These are phyloP conservation scores for Canna indica DNA, from an alignment of 176 grass and related monocot species.

Conservation along the genomic window DNA sequence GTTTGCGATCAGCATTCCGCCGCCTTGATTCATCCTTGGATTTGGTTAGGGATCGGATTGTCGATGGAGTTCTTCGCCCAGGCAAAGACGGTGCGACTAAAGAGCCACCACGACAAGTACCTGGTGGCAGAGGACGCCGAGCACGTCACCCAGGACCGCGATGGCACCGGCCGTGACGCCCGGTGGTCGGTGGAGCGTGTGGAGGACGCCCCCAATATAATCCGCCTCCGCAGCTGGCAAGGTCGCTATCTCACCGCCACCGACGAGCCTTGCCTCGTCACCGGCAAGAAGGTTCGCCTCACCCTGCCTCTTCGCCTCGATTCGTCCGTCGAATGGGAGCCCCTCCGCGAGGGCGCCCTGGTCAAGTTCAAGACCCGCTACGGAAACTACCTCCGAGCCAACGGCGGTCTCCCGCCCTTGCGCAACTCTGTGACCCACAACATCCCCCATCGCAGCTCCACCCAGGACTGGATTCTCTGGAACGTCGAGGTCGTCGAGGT, in stretches of 20 bases:
- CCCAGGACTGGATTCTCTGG: constrained; percentile 24
- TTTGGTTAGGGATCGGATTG: background rate
- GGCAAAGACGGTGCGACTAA: constrained; percentile 54
- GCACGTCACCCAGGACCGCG: constrained; percentile 51
- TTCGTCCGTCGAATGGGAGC: constrained; percentile 75
- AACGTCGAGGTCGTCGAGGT: constrained; percentile 7
- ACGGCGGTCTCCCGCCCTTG: constrained; percentile 16
- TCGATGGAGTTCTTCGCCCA: constrained; percentile 71
- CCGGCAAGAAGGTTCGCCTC: constrained; percentile 57
- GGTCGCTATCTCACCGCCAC: constrained; percentile 82
- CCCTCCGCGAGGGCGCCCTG: constrained; percentile 4
- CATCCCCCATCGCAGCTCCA: constrained; percentile 21
- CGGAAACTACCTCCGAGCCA: constrained; percentile 23
- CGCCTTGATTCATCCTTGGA: background rate
- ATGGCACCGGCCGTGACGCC: constrained; percentile 36
- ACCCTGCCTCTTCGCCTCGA: constrained; percentile 47
- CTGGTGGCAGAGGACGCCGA: constrained; percentile 69
- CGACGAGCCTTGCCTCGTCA: constrained; percentile 45
- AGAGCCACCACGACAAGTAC: constrained; percentile 71
- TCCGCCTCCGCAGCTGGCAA: constrained; percentile 61
- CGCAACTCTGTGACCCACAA: constrained; percentile 26
- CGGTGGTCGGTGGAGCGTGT: constrained; percentile 69
- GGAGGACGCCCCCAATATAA: constrained; percentile 22
- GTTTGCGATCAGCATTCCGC: background rate
- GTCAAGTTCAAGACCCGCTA: constrained; percentile 23